These are phyloP conservation scores for Russula sp. DNA, from an alignment of 768 basidiomycete genomes.

Conservation along the genomic window DNA sequence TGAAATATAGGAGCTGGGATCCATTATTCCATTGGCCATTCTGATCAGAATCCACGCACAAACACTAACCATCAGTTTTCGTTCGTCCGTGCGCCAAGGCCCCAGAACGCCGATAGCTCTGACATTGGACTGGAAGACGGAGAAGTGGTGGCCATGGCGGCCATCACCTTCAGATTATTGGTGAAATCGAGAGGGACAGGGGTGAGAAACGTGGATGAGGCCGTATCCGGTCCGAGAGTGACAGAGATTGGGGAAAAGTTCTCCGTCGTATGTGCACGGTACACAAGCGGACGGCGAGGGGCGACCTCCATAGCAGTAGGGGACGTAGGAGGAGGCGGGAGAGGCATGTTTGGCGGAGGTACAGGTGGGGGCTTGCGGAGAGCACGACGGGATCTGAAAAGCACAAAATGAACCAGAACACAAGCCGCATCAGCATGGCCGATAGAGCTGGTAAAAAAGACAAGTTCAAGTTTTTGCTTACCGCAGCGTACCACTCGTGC, in stretches of 20 bases:
- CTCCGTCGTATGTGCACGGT: conserved; percentile 15
- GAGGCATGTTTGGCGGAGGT: conserved; percentile 20
- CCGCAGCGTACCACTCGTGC: conserved; percentile 16
- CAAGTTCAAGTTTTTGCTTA: conserved; percentile 2
- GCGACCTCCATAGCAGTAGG: neutral
- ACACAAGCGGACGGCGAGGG: conserved; percentile 14
- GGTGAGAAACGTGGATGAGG: neutral
- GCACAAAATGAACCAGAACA: neutral
- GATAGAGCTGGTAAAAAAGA: neutral
- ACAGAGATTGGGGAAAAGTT: conserved; percentile 2
- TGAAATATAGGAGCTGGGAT: neutral
- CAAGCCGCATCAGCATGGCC: neutral
- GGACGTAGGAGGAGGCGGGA: conserved; percentile 10
- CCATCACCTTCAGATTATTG: conserved; percentile 8
- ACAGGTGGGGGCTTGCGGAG: conserved; percentile 21
- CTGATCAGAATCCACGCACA: neutral
- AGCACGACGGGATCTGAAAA: conserved; percentile 18
- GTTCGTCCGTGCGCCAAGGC: conserved; percentile 6
- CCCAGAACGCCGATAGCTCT: conserved; percentile 4
- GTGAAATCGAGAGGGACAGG: conserved; percentile 5
- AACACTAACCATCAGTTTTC: conserved; percentile 5
- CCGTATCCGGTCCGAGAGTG: neutral
- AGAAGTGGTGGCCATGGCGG: conserved; percentile 4
- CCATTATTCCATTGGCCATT: neutral
- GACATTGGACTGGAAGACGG: conserved; percentile 4